These are phyloP conservation scores for Geoglossum glabrum DNA, from an alignment of 495 filamentous ascomycete species.

Conservation along the genomic window DNA sequence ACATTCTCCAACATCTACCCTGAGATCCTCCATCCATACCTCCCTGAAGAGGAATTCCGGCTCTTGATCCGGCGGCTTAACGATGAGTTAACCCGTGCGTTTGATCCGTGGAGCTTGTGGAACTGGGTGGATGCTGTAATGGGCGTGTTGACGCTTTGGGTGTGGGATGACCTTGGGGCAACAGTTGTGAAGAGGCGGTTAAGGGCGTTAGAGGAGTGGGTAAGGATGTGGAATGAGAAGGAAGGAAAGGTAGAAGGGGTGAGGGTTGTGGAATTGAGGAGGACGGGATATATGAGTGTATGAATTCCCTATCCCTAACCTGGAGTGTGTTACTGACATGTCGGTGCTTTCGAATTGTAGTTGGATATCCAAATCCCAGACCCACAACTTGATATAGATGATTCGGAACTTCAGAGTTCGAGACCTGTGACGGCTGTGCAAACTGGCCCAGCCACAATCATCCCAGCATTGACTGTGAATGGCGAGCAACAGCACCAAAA, in stretches of 20 bases:
- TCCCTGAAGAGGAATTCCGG: slow-evolving; percentile 61
- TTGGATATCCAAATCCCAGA: slow-evolving; percentile 75
- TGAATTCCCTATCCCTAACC: background rate
- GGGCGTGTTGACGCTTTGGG: slow-evolving; percentile 67
- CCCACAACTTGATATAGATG: slow-evolving; percentile 37
- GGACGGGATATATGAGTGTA: slow-evolving; percentile 76
- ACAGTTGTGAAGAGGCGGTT: slow-evolving; percentile 50
- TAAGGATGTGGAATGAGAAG: slow-evolving; percentile 63
- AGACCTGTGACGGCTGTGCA: background rate
- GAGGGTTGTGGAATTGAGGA: slow-evolving; percentile 51
- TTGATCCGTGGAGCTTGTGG: slow-evolving; percentile 42
- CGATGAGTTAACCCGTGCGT: slow-evolving; percentile 43
- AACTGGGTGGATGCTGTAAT: slow-evolving; percentile 59
- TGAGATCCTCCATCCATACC: slow-evolving; percentile 73
- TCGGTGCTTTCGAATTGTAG: slow-evolving; percentile 17
- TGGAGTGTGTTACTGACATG: background rate
- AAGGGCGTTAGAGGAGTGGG: slow-evolving; percentile 45
- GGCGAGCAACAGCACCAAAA: background rate
- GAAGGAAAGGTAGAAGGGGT: slow-evolving; percentile 35
- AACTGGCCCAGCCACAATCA: background rate
- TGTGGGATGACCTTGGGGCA: slow-evolving; percentile 78
- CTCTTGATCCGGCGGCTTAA: slow-evolving; percentile 62
- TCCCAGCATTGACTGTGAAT: background rate
- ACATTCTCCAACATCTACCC: slow-evolving; percentile 88
- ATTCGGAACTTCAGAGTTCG: background rate